A percentile compares a stretch with the other conserved stretches of the same genome.
Conservation (phyloP, 176 grass and related monocot genomes). For the Bolboschoenus planiculmis region DNA sequence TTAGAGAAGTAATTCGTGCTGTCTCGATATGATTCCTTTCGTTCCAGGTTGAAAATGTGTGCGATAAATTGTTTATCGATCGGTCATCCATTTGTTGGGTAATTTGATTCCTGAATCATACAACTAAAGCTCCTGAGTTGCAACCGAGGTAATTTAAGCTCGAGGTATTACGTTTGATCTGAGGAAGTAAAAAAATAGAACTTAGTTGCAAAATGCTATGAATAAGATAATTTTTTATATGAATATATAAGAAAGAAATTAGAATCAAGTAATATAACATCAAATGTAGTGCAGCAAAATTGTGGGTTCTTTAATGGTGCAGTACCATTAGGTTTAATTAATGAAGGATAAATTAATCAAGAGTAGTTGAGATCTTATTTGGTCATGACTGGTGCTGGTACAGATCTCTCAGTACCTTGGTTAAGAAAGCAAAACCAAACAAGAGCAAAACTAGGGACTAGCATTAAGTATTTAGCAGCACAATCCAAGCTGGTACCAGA, state of each 20-base stretch:
- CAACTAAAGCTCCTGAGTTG: background rate
- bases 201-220: background rate
- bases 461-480: background rate
- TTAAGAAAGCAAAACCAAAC: background rate
- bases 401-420: background rate
- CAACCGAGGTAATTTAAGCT: background rate
- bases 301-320: background rate
- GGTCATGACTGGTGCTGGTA: background rate
- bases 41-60: slow-evolving; percentile 18
- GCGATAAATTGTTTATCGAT: slow-evolving; percentile 22
- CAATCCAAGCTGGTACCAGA: background rate
- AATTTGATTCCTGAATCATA: slow-evolving; percentile 11
- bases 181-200: background rate
- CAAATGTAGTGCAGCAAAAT: background rate
- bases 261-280: background rate
- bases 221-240: background rate
- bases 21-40: slow-evolving; percentile 14
- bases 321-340: background rate
- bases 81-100: background rate
- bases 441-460: background rate
- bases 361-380: background rate
- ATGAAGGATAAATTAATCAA: background rate
- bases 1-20: slow-evolving; percentile 8
- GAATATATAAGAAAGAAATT: too few relatives aligned
- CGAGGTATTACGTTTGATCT: background rate